A percentile compares a stretch with the other conserved stretches of the same genome.
These are phyloP conservation scores for Styphnolobium japonicum DNA, from an alignment of 306 rosid genomes.

Conservation along the genomic window DNA sequence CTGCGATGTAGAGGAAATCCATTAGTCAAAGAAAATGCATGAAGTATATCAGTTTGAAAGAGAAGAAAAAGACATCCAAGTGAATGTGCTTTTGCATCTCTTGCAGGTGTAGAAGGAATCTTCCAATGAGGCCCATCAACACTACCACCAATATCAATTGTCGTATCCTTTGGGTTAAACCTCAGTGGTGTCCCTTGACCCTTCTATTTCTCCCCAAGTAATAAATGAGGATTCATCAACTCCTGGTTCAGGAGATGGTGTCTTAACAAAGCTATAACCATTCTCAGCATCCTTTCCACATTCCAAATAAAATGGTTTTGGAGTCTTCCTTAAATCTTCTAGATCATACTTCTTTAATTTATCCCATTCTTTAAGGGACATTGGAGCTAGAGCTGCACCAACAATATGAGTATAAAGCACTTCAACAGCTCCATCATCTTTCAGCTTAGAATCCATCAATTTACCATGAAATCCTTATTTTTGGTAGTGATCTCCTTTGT, in stretches of 20 bases:
- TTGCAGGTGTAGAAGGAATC: constrained; percentile 64
- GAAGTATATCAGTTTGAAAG: too few relatives aligned
- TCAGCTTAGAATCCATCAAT: constrained; percentile 69
- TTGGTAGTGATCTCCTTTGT: constrained; percentile 71
- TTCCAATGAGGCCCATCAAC: constrained; percentile 89
- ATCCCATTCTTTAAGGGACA: constrained; percentile 64
- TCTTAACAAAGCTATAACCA: constrained; percentile 83
- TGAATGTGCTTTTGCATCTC: constrained; percentile 92
- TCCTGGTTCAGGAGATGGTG: constrained; percentile 96
- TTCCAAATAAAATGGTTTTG: constrained; percentile 76
- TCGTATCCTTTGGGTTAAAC: constrained; percentile 83
- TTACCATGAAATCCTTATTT: constrained; percentile 80
- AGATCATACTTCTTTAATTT: constrained; percentile 87
- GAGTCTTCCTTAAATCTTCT: constrained; percentile 93
- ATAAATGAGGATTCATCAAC: constrained; percentile 84
- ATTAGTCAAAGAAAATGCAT: too few relatives aligned
- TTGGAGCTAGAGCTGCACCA: constrained; percentile 67
- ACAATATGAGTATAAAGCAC: constrained; percentile 76
- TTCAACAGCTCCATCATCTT: constrained; percentile 70
- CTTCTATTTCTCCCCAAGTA: constrained; percentile 98
- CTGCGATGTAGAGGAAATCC: too few relatives aligned
- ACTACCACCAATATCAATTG: constrained; percentile 76
- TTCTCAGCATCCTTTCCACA: constrained; percentile 75
- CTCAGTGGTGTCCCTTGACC: constrained; percentile 91
- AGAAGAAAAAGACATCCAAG: too few relatives aligned